Evolutionary conservation across 257 asterid genomes (phyloP).

Genomic region (Solanum virginianum): DNA sequence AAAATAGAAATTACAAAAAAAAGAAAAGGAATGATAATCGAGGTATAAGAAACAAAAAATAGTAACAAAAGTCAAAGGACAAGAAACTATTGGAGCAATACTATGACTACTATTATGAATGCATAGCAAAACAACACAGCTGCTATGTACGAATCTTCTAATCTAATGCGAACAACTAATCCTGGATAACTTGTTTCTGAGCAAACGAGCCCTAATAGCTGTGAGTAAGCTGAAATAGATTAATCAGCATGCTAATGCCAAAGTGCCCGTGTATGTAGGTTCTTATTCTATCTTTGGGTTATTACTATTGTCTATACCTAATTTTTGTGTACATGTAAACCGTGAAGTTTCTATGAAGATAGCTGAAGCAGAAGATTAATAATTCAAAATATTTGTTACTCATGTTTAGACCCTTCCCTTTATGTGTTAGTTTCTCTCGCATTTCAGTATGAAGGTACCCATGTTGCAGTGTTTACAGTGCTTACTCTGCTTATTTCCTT

Average conservation of each 20-base stretch:
- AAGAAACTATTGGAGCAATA: no score
- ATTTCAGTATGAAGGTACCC: background rate
- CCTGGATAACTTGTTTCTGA: no score
- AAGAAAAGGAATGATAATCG: no score
- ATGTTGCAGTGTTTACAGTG: background rate
- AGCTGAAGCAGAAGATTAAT: background rate
- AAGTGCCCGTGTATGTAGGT: background rate
- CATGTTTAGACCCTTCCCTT: background rate
- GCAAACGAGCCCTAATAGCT: background rate
- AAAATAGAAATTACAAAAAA: no score
- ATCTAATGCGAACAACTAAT: no score
- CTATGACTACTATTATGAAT: no score
- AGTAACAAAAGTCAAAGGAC: no score
- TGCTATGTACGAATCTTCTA: no score
- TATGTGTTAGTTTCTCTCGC: background rate
- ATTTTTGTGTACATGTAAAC: background rate
- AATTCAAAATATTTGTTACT: background rate
- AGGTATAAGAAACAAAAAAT: no score
- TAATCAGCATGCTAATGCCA: background rate
- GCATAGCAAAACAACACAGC: no score
- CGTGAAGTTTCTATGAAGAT: background rate
- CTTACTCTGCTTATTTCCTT: background rate
- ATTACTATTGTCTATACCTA: background rate
- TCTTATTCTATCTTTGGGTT: background rate
- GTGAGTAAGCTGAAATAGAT: background rate